Percentiles rank a stretch among this genome's conserved stretches.
Conservation (phyloP, 1,284 basidiomycete genomes). For the Irpex sp. region DNA sequence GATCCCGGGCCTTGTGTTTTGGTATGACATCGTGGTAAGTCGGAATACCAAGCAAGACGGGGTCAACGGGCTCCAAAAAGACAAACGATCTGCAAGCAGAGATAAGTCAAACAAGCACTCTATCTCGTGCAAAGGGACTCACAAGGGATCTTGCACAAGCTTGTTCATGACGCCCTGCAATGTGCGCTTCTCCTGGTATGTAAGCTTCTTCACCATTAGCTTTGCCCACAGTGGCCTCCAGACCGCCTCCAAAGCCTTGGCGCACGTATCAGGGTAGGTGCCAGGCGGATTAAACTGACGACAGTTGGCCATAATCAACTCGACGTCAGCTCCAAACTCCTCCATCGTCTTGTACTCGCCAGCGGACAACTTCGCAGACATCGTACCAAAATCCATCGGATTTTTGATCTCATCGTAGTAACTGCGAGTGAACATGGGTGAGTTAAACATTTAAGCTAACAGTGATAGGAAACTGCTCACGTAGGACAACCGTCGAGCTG, state of each 20-base stretch:
- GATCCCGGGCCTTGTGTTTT: constrained; percentile 83
- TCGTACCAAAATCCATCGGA: constrained; percentile 95
- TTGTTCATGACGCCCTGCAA: constrained; percentile 72
- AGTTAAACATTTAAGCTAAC: constrained; percentile 7
- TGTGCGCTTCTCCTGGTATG: constrained; percentile 79
- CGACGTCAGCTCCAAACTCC: constrained; percentile 78
- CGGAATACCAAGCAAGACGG: constrained; percentile 73
- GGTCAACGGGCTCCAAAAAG: constrained; percentile 87
- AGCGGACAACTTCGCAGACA: constrained; percentile 66
- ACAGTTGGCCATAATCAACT: constrained; percentile 88
- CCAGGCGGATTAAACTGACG: constrained; percentile 84
- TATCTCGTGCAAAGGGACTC: constrained; percentile 28
- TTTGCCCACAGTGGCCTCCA: constrained; percentile 91
- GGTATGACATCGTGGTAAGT: constrained; percentile 83
- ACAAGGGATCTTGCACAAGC: constrained; percentile 72
- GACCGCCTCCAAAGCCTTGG: constrained; percentile 68
- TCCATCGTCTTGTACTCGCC: constrained; percentile 78
- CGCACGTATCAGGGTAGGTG: constrained; percentile 73
- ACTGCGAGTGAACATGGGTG: constrained; percentile 35
- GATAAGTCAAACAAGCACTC: not conserved
- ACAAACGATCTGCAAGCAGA: constrained; percentile 54
- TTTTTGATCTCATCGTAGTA: constrained; percentile 91
- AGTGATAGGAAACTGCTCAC: constrained; percentile 42
- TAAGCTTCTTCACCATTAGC: constrained; percentile 69
- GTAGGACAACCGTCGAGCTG: constrained; percentile 81